Percentiles rank a stretch among this genome's conserved stretches.
Conservation (phyloP, 2,329 filamentous ascomycete genomes). For the Arthroderma uncinatum region DNA sequence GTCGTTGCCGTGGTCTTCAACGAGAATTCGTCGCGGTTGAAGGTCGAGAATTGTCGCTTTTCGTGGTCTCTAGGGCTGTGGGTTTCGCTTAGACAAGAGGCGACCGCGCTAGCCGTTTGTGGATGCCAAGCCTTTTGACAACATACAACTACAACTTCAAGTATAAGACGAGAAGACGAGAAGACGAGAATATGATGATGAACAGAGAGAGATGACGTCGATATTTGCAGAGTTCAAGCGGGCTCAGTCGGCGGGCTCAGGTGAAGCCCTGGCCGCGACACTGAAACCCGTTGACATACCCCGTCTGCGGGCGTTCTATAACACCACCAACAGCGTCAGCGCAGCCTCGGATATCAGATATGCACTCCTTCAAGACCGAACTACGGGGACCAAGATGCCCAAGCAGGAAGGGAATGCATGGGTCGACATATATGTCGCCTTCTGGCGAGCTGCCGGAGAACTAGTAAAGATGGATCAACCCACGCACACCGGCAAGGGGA, state of each 20-base stretch:
- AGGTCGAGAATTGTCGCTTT: slow-evolving; percentile 34
- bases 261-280: slow-evolving; percentile 61
- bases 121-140: background rate
- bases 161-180: background rate
- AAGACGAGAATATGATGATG: slow-evolving; percentile 14
- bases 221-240: slow-evolving; percentile 63
- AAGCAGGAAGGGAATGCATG: slow-evolving; percentile 65
- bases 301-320: slow-evolving; percentile 58
- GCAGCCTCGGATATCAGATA: slow-evolving; percentile 61
- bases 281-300: slow-evolving; percentile 61
- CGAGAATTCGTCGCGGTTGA: slow-evolving; percentile 12
- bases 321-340: slow-evolving; percentile 56
- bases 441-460: slow-evolving; percentile 72
- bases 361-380: slow-evolving; percentile 53
- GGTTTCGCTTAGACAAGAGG: slow-evolving; percentile 35
- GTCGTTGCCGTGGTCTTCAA: slow-evolving; percentile 20
- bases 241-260: slow-evolving; percentile 54
- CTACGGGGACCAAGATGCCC: slow-evolving; percentile 44
- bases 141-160: background rate
- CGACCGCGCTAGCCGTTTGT: slow-evolving; percentile 22
- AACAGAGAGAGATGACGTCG: slow-evolving; percentile 64
- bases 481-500: slow-evolving; percentile 23
- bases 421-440: slow-evolving; percentile 71
- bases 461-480: slow-evolving; percentile 56
- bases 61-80: slow-evolving; percentile 34